These are phyloP conservation scores for Neofusicoccum laricinum DNA, from an alignment of 2,329 filamentous ascomycete genomes.

Conservation along the genomic window DNA sequence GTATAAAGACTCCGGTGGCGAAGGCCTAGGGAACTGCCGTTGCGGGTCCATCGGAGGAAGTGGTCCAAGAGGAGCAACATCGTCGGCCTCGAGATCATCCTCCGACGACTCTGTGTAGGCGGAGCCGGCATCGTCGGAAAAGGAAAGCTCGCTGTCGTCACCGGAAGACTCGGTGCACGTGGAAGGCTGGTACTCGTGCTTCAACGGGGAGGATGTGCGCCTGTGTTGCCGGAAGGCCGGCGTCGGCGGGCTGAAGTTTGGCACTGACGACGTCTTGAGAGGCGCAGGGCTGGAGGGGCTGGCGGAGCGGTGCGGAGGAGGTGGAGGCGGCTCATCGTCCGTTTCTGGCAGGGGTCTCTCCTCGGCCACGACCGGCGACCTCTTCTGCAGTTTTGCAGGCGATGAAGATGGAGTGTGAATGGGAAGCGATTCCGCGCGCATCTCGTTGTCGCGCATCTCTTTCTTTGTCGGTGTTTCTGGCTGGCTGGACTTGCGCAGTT, in stretches of 20 bases:
- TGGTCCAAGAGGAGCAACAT: constrained; percentile 25
- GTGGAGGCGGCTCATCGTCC: constrained; percentile 35
- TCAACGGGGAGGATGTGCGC: constrained; percentile 85
- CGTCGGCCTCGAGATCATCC: constrained; percentile 54
- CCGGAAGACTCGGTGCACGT: constrained; percentile 62
- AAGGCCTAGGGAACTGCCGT: constrained; percentile 42
- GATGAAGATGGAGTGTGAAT: constrained; percentile 26
- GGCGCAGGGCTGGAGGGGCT: constrained; percentile 52
- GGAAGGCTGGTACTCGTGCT: constrained; percentile 95
- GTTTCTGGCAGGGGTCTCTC: constrained; percentile 18
- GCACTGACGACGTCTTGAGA: constrained; percentile 42
- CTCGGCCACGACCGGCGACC: constrained; percentile 20
- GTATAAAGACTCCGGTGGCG: constrained; percentile 38
- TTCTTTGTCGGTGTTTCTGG: constrained; percentile 33
- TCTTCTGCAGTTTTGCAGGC: constrained; percentile 30
- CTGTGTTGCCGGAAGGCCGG: constrained; percentile 52
- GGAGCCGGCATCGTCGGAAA: constrained; percentile 53
- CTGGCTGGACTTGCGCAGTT: constrained; percentile 40
- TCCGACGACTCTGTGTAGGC: constrained; percentile 52
- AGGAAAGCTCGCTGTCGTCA: constrained; percentile 50
- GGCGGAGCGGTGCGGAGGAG: constrained; percentile 53
- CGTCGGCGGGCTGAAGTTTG: constrained; percentile 47
- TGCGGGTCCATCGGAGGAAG: constrained; percentile 1
- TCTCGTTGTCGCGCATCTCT: not conserved
- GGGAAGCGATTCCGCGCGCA: constrained; percentile 19